phyloP scores from a whole-genome alignment of 768 basidiomycete species.

The Pisolithus orientalis region DNA sequence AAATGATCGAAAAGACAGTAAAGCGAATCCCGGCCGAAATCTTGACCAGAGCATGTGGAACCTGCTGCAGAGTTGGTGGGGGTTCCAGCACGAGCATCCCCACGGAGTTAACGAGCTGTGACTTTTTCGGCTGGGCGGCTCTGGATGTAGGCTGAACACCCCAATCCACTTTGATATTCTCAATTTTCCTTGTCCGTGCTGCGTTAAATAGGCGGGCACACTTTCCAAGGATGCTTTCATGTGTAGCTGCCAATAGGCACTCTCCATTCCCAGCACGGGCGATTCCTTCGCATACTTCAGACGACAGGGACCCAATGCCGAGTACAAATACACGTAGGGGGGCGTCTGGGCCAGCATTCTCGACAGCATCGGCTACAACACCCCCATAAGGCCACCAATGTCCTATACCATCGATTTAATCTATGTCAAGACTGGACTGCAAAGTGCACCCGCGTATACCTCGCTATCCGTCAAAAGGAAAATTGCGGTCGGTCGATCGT shows the following conservation, averaged over 20 bases:
- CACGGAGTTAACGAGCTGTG: slow-evolving; percentile 3
- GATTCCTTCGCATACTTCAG: slow-evolving; percentile 46
- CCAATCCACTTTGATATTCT: slow-evolving; percentile 48
- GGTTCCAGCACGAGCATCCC: slow-evolving; percentile 24
- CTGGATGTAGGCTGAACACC: slow-evolving; percentile 9
- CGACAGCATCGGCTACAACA: slow-evolving; percentile 28
- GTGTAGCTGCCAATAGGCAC: slow-evolving; percentile 38
- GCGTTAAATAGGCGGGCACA: slow-evolving; percentile 46
- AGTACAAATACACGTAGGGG: slow-evolving; percentile 50
- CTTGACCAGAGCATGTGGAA: slow-evolving; percentile 24
- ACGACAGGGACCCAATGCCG: slow-evolving; percentile 52
- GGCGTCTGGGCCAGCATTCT: slow-evolving; percentile 17
- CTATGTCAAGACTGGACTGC: neutral
- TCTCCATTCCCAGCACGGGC: slow-evolving; percentile 49
- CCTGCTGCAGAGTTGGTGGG: slow-evolving; percentile 28
- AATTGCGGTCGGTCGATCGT: slow-evolving; percentile 36
- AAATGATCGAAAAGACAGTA: slow-evolving; percentile 28
- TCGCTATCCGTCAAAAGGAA: slow-evolving; percentile 59
- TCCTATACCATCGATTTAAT: neutral
- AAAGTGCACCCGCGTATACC: slow-evolving; percentile 21
- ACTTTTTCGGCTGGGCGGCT: neutral
- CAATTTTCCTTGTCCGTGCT: slow-evolving; percentile 41
- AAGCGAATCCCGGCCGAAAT: slow-evolving; percentile 31
- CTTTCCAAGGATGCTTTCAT: slow-evolving; percentile 43
- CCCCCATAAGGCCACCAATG: slow-evolving; percentile 3